Conservation (phyloP, 805 yeast genomes). For the Nadsonia fulvescens region DNA sequence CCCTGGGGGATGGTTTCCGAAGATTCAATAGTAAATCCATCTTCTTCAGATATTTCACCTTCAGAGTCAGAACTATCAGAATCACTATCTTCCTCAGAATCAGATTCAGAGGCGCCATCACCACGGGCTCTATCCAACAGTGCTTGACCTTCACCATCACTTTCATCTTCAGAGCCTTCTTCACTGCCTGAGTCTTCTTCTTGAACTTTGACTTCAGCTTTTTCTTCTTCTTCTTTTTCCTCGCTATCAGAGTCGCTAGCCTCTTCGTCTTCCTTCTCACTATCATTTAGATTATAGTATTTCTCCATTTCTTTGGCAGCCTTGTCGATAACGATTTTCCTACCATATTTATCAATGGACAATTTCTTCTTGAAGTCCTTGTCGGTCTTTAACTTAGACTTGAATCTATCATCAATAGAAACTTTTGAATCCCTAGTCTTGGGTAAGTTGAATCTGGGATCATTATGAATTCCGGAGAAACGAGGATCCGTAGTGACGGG, state of each 20-base stretch:
- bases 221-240: conserved; percentile 7
- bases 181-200: conserved; percentile 1
- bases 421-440: conserved; percentile 52
- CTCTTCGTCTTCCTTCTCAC: conserved; percentile 13
- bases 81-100: conserved; percentile 10
- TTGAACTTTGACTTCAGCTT: neutral
- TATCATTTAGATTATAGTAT: conserved; percentile 38
- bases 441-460: conserved; percentile 75
- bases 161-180: conserved; percentile 10
- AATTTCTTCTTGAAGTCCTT: conserved; percentile 39
- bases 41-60: conserved; percentile 7
- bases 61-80: conserved; percentile 7
- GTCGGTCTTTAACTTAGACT: conserved; percentile 38
- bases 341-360: conserved; percentile 74
- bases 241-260: conserved; percentile 9
- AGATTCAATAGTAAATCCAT: conserved; percentile 9
- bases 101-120: conserved; percentile 15
- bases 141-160: conserved; percentile 7
- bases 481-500: conserved; percentile 49
- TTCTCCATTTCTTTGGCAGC: conserved; percentile 38
- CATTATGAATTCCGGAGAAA: conserved; percentile 61
- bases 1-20: conserved; percentile 56
- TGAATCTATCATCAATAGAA: conserved; percentile 74
- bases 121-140: conserved; percentile 21
- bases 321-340: conserved; percentile 36